phyloP scores from a whole-genome alignment of 148 eudicot genomes.

The Cornus suecica region DNA sequence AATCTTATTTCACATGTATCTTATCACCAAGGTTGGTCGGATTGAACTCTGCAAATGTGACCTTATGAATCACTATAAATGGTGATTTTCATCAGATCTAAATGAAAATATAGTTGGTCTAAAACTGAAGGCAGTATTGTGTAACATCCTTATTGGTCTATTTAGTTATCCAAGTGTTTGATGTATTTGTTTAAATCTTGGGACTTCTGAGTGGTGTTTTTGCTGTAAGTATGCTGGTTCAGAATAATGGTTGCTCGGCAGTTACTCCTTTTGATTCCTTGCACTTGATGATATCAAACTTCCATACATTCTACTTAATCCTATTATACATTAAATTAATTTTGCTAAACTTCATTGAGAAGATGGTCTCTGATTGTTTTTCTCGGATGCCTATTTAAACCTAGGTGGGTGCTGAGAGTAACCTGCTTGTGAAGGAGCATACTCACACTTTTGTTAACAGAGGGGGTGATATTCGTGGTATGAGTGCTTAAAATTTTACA shows the following conservation, averaged over 20 bases:
- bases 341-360: constrained; percentile 7
- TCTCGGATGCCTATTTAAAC: constrained; percentile 12
- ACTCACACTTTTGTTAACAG: constrained; percentile 91
- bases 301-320: constrained; percentile 2
- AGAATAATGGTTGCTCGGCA: neutral
- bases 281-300: neutral
- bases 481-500: constrained; percentile 17
- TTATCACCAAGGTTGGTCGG: neutral
- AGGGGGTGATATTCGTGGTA: constrained; percentile 97
- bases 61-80: neutral
- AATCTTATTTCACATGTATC: neutral
- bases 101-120: neutral
- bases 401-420: constrained; percentile 90
- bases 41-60: neutral
- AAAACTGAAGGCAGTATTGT: neutral
- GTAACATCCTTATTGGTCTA: neutral
- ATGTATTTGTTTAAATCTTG: neutral
- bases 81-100: neutral
- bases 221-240: neutral
- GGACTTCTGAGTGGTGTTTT: neutral
- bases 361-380: constrained; percentile 14
- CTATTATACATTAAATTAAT: neutral
- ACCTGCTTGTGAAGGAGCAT: constrained; percentile 97
- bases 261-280: neutral
- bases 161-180: neutral